Conservation (phyloP, 495 filamentous ascomycete genomes). For the Xeromyces bisporus region DNA sequence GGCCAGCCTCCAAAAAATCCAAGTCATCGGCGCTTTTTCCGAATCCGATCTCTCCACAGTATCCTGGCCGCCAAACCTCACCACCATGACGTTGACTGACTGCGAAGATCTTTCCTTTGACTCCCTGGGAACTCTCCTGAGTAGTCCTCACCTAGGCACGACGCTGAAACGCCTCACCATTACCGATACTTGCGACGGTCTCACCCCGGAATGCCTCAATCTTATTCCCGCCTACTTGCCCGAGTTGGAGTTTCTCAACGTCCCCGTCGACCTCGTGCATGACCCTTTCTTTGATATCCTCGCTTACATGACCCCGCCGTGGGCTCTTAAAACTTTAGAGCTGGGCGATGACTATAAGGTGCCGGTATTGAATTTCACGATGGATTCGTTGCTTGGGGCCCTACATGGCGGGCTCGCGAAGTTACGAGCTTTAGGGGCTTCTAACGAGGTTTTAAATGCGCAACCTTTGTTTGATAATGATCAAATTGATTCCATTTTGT, state of each 20-base stretch:
- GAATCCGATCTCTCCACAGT: conserved; percentile 9
- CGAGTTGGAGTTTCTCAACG: conserved; percentile 10
- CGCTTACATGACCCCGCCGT: conserved; percentile 4
- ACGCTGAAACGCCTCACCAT: conserved; percentile 14
- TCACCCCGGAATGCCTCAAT: conserved; percentile 12
- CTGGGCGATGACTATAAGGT: conserved; percentile 9
- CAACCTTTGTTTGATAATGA: no score
- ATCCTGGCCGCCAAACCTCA: conserved; percentile 16
- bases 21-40: conserved; percentile 15
- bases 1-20: conserved; percentile 8
- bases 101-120: conserved; percentile 14
- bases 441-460: no score
- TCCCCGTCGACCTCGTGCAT: conserved; percentile 15
- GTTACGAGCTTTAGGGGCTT: conserved; percentile 10
- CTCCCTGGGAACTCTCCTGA: conserved; percentile 10
- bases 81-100: conserved; percentile 10
- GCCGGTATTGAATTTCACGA: conserved; percentile 7
- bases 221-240: conserved; percentile 13
- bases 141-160: conserved; percentile 7
- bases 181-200: conserved; percentile 10
- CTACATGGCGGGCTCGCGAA: conserved; percentile 10
- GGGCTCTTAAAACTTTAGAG: conserved; percentile 12
- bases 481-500: no score
- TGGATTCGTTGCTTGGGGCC: conserved; percentile 7
- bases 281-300: conserved; percentile 16